Percentiles rank a stretch among this genome's conserved stretches.
Evolutionary conservation across 176 grass and related monocot species (phyloP).

Genomic region (Echinochloa phyllopogon): DNA sequence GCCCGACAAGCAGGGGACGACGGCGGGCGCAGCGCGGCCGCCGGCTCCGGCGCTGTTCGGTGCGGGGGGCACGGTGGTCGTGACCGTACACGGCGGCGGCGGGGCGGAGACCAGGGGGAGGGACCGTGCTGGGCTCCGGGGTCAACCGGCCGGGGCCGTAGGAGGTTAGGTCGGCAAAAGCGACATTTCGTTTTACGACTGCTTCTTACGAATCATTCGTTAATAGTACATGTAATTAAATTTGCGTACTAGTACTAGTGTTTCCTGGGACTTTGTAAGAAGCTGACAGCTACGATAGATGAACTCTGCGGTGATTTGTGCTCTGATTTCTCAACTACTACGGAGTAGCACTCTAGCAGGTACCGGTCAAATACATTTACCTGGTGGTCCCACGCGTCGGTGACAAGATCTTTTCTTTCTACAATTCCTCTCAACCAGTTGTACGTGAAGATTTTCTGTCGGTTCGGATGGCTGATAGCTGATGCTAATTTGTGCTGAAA

Average conservation of each 20-base stretch:
- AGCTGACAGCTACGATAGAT: no score
- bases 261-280: background rate
- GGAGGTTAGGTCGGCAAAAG: background rate
- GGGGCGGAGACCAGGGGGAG: background rate
- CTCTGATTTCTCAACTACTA: no score
- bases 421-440: no score
- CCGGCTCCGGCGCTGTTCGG: constrained; percentile 8
- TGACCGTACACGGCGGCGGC: constrained; percentile 28
- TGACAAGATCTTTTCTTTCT: no score
- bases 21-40: background rate
- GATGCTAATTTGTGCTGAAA: no score
- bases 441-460: no score
- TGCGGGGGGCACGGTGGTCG: constrained; percentile 40
- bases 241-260: background rate
- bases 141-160: background rate
- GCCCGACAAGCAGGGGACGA: background rate
- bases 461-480: no score
- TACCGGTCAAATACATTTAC: no score
- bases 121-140: background rate
- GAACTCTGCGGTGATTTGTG: no score
- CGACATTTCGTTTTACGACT: background rate
- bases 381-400: no score
- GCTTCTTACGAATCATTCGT: background rate
- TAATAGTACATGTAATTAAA: background rate
- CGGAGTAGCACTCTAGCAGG: no score